Conservation (phyloP, 495 filamentous ascomycete species). For the Rostrohypoxylon terebratum region DNA sequence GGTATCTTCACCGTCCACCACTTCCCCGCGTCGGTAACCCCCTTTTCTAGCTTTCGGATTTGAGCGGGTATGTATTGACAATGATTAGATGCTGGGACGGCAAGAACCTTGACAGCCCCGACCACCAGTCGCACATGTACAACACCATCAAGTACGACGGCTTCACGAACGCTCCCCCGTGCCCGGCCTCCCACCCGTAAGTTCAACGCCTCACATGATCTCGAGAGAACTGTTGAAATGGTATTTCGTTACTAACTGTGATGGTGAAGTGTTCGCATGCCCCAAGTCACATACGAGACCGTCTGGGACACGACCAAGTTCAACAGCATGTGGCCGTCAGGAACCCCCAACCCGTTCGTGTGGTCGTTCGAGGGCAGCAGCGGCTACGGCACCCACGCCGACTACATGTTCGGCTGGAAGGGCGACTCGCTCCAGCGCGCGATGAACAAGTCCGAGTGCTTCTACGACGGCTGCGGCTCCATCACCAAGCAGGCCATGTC, state of each 20-base stretch:
- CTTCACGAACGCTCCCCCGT: constrained; percentile 57
- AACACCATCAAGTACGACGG: constrained; percentile 55
- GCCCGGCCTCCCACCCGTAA: constrained; percentile 63
- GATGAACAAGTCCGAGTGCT: constrained; percentile 60
- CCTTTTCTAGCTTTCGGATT: not conserved
- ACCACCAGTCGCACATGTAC: constrained; percentile 68
- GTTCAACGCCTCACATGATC: not conserved
- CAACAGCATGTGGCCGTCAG: constrained; percentile 60
- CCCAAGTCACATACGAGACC: constrained; percentile 64
- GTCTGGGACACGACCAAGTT: constrained; percentile 65
- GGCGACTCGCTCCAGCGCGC: constrained; percentile 59
- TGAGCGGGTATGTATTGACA: constrained; percentile 35
- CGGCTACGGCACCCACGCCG: constrained; percentile 57
- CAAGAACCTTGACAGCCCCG: constrained; percentile 67
- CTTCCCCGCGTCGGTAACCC: constrained; percentile 60
- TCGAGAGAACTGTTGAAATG: too few species aligned
- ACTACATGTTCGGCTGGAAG: constrained; percentile 64
- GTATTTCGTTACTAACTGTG: too few species aligned
- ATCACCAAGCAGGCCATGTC: constrained; percentile 59
- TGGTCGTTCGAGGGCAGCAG: constrained; percentile 58
- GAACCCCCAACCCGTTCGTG: constrained; percentile 61
- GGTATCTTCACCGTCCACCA: constrained; percentile 66
- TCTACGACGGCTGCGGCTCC: constrained; percentile 62
- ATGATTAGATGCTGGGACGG: constrained; percentile 65
- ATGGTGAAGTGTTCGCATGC: constrained; percentile 29